These are phyloP conservation scores for Penicillium longicatenatum DNA, from an alignment of 495 filamentous ascomycete genomes.

Conservation along the genomic window DNA sequence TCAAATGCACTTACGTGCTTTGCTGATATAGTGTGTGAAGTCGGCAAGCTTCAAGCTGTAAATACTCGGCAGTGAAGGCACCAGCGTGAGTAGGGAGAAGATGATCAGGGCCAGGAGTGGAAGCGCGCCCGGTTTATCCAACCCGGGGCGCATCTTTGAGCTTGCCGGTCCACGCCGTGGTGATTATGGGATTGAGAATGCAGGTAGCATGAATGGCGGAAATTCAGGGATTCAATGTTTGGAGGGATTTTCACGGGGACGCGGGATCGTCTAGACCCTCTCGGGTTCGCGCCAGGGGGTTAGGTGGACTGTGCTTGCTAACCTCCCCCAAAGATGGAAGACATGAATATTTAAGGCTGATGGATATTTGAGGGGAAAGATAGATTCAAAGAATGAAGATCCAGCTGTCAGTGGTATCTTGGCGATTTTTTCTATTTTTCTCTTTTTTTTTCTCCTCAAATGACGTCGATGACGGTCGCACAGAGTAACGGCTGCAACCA, in stretches of 20 bases:
- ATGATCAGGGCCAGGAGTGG: conserved; percentile 41
- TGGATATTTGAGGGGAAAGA: background rate
- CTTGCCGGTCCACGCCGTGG: conserved; percentile 1
- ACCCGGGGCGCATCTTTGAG: conserved; percentile 43
- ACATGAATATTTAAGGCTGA: background rate
- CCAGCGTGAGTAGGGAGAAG: conserved; percentile 40
- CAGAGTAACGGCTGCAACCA: conserved; percentile 9
- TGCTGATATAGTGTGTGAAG: conserved; percentile 26
- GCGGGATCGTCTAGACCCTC: conserved; percentile 5
- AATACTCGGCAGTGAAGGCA: conserved; percentile 37
- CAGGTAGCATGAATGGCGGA: conserved; percentile 18
- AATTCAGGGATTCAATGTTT: background rate
- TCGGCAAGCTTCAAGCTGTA: conserved; percentile 35
- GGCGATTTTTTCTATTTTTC: conserved; percentile 4
- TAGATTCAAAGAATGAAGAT: conserved; percentile 1
- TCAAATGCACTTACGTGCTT: conserved; percentile 30
- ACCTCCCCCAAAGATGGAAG: background rate
- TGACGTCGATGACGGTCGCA: conserved; percentile 26
- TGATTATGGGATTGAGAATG: background rate
- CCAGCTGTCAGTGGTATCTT: conserved; percentile 10
- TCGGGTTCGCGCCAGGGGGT: conserved; percentile 1
- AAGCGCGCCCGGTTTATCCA: conserved; percentile 43
- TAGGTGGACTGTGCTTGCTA: background rate
- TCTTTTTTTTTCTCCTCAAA: conserved; percentile 12
- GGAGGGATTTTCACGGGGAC: conserved; percentile 3